Evolutionary conservation across 2,329 filamentous ascomycete species (phyloP).

Genomic region (Curvularia spicifera): DNA sequence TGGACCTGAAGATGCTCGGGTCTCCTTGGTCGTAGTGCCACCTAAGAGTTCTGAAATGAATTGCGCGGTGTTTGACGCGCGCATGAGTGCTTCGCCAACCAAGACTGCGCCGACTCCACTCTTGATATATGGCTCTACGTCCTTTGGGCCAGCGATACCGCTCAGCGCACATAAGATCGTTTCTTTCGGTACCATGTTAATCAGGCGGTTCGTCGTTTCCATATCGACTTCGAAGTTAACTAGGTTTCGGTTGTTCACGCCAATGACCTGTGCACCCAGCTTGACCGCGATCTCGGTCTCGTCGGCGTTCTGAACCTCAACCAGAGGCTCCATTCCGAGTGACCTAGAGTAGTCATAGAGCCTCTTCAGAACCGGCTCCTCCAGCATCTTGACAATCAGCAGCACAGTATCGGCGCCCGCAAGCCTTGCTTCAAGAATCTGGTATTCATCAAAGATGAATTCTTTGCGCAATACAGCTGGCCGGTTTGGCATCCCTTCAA

Average conservation of each 20-base stretch:
- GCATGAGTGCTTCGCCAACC: slow-evolving; percentile 95
- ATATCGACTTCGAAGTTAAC: slow-evolving; percentile 97
- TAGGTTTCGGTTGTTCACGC: slow-evolving; percentile 96
- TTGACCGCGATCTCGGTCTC: slow-evolving; percentile 90
- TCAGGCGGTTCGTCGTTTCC: slow-evolving; percentile 85
- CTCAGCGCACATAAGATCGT: slow-evolving; percentile 93
- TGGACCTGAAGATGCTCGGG: slow-evolving; percentile 42
- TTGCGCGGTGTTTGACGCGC: slow-evolving; percentile 76
- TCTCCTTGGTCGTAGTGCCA: slow-evolving; percentile 43
- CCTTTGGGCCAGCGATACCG: slow-evolving; percentile 86
- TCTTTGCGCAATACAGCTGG: slow-evolving; percentile 94
- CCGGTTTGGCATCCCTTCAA: slow-evolving; percentile 90
- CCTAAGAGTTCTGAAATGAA: slow-evolving; percentile 89
- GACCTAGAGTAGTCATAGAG: slow-evolving; percentile 89
- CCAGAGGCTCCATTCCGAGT: slow-evolving; percentile 94
- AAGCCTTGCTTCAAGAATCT: slow-evolving; percentile 91
- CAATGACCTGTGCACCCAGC: slow-evolving; percentile 88
- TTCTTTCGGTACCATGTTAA: slow-evolving; percentile 81
- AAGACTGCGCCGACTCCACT: slow-evolving; percentile 92
- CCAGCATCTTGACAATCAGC: slow-evolving; percentile 98
- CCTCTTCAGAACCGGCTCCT: slow-evolving; percentile 71
- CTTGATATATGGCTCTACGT: slow-evolving; percentile 84
- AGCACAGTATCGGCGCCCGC: slow-evolving; percentile 94
- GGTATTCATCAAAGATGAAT: slow-evolving; percentile 97
- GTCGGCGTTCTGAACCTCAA: slow-evolving; percentile 92